phyloP scores from a whole-genome alignment of 257 asterid species.

The Petrea volubilis region DNA sequence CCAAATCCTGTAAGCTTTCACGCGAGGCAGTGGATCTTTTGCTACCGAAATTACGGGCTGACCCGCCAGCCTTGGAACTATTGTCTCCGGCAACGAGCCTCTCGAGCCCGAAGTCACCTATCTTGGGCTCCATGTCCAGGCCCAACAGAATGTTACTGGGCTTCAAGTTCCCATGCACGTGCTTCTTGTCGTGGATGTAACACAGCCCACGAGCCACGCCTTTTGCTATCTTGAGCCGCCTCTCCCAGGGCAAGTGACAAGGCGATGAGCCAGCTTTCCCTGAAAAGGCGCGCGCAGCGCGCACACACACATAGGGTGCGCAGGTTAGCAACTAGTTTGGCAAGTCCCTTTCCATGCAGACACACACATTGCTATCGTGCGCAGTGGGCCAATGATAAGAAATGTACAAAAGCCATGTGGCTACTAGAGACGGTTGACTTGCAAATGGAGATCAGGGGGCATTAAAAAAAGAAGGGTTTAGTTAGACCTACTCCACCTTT shows the following conservation, averaged over 20 bases:
- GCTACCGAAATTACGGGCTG: constrained; percentile 76
- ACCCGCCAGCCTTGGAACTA: constrained; percentile 63
- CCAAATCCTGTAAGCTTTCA: constrained; percentile 61
- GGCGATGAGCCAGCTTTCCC: constrained; percentile 80
- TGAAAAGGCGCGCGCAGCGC: too few species aligned
- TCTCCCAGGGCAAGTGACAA: constrained; percentile 77
- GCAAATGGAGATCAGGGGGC: constrained; percentile 30
- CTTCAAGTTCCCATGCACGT: constrained; percentile 87
- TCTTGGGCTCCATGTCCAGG: constrained; percentile 77
- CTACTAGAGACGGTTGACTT: constrained; percentile 59
- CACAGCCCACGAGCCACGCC: constrained; percentile 88
- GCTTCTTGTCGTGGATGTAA: constrained; percentile 81
- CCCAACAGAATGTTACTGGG: constrained; percentile 78
- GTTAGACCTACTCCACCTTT: constrained; percentile 69
- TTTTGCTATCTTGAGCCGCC: constrained; percentile 76
- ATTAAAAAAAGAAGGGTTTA: constrained; percentile 32
- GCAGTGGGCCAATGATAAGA: constrained; percentile 29
- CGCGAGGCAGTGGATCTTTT: constrained; percentile 79
- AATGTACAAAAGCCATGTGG: constrained; percentile 19
- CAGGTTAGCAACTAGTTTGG: constrained; percentile 24
- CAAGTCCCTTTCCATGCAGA: constrained; percentile 49
- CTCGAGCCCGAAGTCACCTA: constrained; percentile 89
- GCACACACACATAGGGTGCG: neutral
- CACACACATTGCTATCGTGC: constrained; percentile 22
- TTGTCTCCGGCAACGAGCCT: constrained; percentile 58